Evolutionary conservation across 148 eudicot species (phyloP).

Genomic region (Dysphania ambrosioides): DNA sequence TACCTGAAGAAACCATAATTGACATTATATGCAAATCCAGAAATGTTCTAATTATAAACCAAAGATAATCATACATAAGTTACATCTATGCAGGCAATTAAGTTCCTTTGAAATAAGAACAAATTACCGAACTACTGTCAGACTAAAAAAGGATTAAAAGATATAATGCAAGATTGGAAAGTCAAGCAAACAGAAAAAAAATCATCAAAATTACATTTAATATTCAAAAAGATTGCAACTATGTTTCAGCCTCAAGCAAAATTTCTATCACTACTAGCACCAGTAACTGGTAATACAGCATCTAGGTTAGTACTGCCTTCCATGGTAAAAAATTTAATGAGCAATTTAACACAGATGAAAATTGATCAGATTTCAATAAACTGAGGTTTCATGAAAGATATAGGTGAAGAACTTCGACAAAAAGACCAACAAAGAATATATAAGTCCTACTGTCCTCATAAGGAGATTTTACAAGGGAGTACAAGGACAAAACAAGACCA

Average conservation of each 20-base stretch:
- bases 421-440: background rate
- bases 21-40: slow-evolving; percentile 13
- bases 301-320: background rate
- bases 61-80: background rate
- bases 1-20: slow-evolving; percentile 38
- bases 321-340: background rate
- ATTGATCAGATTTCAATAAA: background rate
- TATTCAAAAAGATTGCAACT: background rate
- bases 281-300: background rate
- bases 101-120: background rate
- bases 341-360: background rate
- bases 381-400: background rate
- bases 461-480: background rate
- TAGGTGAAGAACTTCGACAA: background rate
- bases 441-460: background rate
- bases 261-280: background rate
- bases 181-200: background rate
- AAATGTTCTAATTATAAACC: background rate
- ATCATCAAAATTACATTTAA: background rate
- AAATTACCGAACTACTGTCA: background rate
- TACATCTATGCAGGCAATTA: background rate
- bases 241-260: background rate
- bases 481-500: background rate
- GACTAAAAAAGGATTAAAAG: background rate
- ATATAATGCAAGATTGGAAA: background rate